Conservation (phyloP, 805 yeast species). For the Metschnikowia noctiluminum region DNA sequence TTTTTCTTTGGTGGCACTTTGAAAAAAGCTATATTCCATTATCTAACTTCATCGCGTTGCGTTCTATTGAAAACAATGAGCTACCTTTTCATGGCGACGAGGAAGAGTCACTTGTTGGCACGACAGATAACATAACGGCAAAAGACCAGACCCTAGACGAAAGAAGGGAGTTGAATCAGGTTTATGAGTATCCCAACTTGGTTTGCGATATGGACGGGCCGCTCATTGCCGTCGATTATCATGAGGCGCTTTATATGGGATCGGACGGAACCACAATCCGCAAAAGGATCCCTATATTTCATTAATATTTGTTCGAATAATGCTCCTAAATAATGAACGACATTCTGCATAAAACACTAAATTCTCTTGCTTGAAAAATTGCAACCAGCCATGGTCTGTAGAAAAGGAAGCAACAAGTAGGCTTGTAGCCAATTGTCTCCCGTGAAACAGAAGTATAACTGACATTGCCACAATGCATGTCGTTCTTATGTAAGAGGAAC, state of each 20-base stretch:
- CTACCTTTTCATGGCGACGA: conserved; percentile 20
- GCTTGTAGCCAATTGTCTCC: conserved; percentile 11
- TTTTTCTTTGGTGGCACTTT: conserved; percentile 71
- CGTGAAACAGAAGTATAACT: conserved; percentile 9
- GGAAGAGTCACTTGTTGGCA: conserved; percentile 19
- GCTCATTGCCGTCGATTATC: conserved; percentile 65
- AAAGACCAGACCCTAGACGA: conserved; percentile 67
- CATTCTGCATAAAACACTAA: not conserved
- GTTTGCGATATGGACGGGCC: conserved; percentile 79
- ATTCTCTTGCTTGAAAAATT: conserved; percentile 8
- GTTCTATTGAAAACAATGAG: conserved; percentile 62
- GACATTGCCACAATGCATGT: conserved; percentile 6
- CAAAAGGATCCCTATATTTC: conserved; percentile 17
- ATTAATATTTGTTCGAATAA: conserved; percentile 2
- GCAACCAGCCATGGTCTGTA: not conserved
- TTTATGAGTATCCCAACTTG: conserved; percentile 75
- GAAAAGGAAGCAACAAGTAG: conserved; percentile 5
- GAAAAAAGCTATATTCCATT: conserved; percentile 79
- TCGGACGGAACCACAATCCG: conserved; percentile 29
- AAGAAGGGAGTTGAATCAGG: conserved; percentile 64
- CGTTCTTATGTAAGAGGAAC: conserved; percentile 8
- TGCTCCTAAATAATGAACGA: not conserved
- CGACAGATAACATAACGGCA: conserved; percentile 6
- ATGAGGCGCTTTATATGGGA: conserved; percentile 30
- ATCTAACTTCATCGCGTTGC: conserved; percentile 78